Conservation (phyloP, 192 early-diverging fungal species). For the Backusella sp. region DNA sequence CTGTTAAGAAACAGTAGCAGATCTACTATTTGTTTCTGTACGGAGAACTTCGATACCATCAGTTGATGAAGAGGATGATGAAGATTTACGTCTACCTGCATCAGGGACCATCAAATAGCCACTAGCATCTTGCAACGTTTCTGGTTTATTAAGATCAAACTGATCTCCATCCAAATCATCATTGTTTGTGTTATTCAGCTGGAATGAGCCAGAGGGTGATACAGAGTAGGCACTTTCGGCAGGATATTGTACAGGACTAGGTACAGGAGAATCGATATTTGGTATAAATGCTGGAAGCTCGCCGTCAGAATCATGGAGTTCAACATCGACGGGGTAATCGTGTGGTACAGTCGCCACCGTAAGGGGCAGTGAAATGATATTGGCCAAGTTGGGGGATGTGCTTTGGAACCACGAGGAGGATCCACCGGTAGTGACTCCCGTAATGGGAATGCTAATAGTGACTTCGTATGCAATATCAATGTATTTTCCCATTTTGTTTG, state of each 20-base stretch:
- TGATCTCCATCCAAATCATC: not conserved
- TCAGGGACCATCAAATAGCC: constrained; percentile 15
- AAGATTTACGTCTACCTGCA: constrained; percentile 2
- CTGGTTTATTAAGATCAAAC: not conserved
- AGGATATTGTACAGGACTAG: constrained; percentile 11
- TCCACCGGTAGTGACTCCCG: not conserved
- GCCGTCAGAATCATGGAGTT: not conserved
- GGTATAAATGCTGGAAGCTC: constrained; percentile 19
- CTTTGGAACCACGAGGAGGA: not conserved
- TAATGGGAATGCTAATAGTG: constrained; percentile 15
- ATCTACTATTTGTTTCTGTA: not conserved
- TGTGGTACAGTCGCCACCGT: constrained; percentile 18
- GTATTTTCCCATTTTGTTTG: constrained; percentile 18
- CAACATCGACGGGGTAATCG: constrained; percentile 12
- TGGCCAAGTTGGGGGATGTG: not conserved
- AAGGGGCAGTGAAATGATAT: constrained; percentile 11
- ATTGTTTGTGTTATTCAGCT: not conserved
- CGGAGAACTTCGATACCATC: not conserved
- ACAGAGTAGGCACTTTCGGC: constrained; percentile 11
- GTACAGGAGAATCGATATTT: constrained; percentile 15
- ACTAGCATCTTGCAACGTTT: not conserved
- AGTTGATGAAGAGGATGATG: not conserved
- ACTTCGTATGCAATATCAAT: constrained; percentile 26
- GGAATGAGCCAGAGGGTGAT: not conserved
- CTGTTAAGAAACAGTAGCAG: not conserved